Percentiles rank a stretch among this genome's conserved stretches.
These are phyloP conservation scores for Dactylellina drechsleri DNA, from an alignment of 2,329 filamentous ascomycete genomes.

Conservation along the genomic window DNA sequence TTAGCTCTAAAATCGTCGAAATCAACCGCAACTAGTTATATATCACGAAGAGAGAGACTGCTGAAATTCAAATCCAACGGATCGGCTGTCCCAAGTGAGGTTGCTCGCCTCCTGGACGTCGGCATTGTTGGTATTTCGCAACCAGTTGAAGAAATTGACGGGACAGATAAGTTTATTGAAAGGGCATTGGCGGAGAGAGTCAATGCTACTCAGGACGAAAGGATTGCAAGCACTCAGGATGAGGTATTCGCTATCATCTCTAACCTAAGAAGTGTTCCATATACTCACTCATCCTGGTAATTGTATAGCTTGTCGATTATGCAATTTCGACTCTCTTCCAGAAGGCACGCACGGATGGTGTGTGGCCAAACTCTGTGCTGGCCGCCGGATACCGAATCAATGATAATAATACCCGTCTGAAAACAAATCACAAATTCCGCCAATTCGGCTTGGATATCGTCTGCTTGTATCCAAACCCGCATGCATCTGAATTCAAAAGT, in stretches of 20 bases:
- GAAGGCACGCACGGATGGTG: conserved; percentile 24
- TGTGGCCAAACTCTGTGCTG: conserved; percentile 40
- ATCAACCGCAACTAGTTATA: conserved; percentile 36
- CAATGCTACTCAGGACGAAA: conserved; percentile 48
- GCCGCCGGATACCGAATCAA: conserved; percentile 25
- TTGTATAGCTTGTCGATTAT: conserved; percentile 29
- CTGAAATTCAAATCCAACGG: conserved; percentile 48
- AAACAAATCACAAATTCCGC: conserved; percentile 54
- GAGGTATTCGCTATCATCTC: conserved; percentile 15
- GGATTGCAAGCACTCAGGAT: conserved; percentile 26
- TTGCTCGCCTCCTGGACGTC: conserved; percentile 73
- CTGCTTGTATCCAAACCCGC: conserved; percentile 72
- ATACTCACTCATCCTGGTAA: conserved; percentile 4
- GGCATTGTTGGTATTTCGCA: conserved; percentile 72
- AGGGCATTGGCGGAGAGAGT: conserved; percentile 33
- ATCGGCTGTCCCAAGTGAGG: conserved; percentile 46
- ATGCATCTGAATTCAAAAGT: conserved; percentile 74
- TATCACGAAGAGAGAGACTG: conserved; percentile 30
- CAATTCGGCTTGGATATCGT: conserved; percentile 57
- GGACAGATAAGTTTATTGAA: conserved; percentile 31
- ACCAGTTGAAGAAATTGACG: conserved; percentile 32
- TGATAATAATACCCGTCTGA: conserved; percentile 29
- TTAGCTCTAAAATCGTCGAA: conserved; percentile 45
- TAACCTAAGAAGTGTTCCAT: not conserved
- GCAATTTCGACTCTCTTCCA: conserved; percentile 35